Base-by-base conservation (phyloP, 148 eudicot genomes). In the Limonium bicolor region DNA sequence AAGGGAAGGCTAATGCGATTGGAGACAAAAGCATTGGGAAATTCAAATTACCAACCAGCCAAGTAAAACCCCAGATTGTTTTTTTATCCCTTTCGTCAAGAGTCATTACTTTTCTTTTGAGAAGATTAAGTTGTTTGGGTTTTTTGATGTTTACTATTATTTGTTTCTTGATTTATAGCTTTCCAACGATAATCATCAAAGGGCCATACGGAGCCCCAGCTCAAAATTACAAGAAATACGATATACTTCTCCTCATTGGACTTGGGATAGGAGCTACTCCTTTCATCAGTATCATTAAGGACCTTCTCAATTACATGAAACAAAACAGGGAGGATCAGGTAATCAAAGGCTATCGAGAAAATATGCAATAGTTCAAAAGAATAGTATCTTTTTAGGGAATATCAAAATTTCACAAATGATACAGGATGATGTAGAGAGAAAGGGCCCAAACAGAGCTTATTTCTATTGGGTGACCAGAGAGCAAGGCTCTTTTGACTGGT, bases 201-300 rank as follows among this genome's bases (percentile, higher is more conserved):
- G 99, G 99, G 12, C 94, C 99, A 31, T 85, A 77, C 29, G 99
- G 99, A 28, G 99, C 99, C 27, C 99, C 99, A 17, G 94, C 99
- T 50, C 99, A 90, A 49, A 65, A 71, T 57, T 90, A 76, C 69
- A 78, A 76, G 42, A 71, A 80, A 54, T 90, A 74, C 20, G 95
- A 84, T 63, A 73, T 80, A 6, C 85, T 90, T 15, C 41, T 85
- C 47, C 95, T 90, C 46, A 50, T 90, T 36, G 99, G 99, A 33
- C 63, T 90, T 10, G 99, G 99, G 5, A 90, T 90, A 19, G 99
- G 94, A 78, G 99, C 99, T 36, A 90, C 99, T 39, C 99, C 94
- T 42, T 75, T 90, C 41, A 71, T 90, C 55, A 90, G 95, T 68
- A 90, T 90, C 36, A 57, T 90, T 20, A 90, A 90, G 54, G 99